Evolutionary conservation across 169 alveolate species (phyloP).

Genomic region (Babesia ovis): DNA sequence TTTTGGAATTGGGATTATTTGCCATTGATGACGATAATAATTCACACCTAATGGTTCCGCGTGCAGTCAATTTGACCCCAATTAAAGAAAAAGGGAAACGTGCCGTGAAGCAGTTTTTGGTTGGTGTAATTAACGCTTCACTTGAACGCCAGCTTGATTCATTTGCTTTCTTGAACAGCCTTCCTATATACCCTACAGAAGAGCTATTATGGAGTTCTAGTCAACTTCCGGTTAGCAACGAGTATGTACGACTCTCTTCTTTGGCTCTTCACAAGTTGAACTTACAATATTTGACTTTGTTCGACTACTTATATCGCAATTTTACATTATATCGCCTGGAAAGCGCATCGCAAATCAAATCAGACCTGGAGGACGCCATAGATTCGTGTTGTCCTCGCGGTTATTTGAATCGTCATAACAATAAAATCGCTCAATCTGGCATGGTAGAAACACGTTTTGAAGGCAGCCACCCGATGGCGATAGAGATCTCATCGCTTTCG

Average conservation of each 20-base stretch:
- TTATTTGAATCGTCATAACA: not conserved
- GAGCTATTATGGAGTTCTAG: slow-evolving; percentile 48
- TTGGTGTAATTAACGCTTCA: slow-evolving; percentile 17
- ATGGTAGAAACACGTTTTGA: slow-evolving; percentile 28
- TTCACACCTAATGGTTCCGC: slow-evolving; percentile 17
- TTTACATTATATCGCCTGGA: slow-evolving; percentile 86
- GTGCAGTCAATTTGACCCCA: slow-evolving; percentile 41
- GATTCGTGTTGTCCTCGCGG: slow-evolving; percentile 74
- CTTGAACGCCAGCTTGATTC: slow-evolving; percentile 36
- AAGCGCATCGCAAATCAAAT: slow-evolving; percentile 86
- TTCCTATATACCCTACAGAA: slow-evolving; percentile 47
- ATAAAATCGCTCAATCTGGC: not conserved
- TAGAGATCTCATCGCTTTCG: slow-evolving; percentile 5
- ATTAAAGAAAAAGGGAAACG: slow-evolving; percentile 36
- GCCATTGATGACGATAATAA: slow-evolving; percentile 7
- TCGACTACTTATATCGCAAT: slow-evolving; percentile 88
- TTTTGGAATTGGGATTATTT: slow-evolving; percentile 31
- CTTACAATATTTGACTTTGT: slow-evolving; percentile 86
- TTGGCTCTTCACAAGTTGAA: slow-evolving; percentile 86
- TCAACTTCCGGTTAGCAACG: slow-evolving; percentile 22
- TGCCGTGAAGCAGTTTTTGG: slow-evolving; percentile 39
- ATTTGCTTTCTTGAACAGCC: slow-evolving; percentile 10
- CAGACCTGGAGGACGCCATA: slow-evolving; percentile 83
- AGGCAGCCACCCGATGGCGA: slow-evolving; percentile 45
- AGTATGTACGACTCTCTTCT: slow-evolving; percentile 43